Percentiles rank a stretch among this genome's conserved stretches.
Conservation (phyloP, 1,284 basidiomycete species). For the Mycosarcoma mackinlayi region DNA sequence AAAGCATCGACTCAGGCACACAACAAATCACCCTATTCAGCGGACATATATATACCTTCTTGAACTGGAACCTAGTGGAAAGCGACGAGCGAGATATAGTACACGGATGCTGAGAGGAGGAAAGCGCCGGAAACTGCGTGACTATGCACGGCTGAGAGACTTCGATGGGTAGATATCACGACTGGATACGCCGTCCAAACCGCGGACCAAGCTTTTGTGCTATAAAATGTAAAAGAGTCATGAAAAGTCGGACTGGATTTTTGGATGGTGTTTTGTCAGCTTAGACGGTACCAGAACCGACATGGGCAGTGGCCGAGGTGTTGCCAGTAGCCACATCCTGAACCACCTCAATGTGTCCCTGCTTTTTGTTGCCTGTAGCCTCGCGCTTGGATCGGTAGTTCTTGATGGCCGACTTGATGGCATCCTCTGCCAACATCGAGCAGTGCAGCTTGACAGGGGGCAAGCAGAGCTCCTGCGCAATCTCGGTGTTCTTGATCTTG, state of each 20-base stretch:
- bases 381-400: constrained; percentile 64
- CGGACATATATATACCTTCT: neutral
- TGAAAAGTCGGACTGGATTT: too few relatives aligned
- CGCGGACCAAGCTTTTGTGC: neutral
- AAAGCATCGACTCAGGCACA: too few relatives aligned
- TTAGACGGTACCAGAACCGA: constrained; percentile 68
- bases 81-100: constrained; percentile 27
- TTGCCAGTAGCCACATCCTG: constrained; percentile 77
- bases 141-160: too few relatives aligned
- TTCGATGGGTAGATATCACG: too few relatives aligned
- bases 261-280: neutral
- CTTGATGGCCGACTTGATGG: constrained; percentile 75
- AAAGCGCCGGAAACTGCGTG: neutral
- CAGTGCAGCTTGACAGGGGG: constrained; percentile 89
- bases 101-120: constrained; percentile 23
- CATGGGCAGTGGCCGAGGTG: constrained; percentile 76
- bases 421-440: constrained; percentile 95
- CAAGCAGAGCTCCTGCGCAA: constrained; percentile 85
- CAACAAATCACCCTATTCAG: neutral
- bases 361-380: constrained; percentile 57
- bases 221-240: too few relatives aligned
- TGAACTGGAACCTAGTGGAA: neutral
- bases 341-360: constrained; percentile 80
- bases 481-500: constrained; percentile 98
- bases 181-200: too few relatives aligned